Evolutionary conservation across 106 monocot species (phyloP), one percentile per base, ranked within the genome.

Genomic region (Dendrobium catenatum): DNA sequence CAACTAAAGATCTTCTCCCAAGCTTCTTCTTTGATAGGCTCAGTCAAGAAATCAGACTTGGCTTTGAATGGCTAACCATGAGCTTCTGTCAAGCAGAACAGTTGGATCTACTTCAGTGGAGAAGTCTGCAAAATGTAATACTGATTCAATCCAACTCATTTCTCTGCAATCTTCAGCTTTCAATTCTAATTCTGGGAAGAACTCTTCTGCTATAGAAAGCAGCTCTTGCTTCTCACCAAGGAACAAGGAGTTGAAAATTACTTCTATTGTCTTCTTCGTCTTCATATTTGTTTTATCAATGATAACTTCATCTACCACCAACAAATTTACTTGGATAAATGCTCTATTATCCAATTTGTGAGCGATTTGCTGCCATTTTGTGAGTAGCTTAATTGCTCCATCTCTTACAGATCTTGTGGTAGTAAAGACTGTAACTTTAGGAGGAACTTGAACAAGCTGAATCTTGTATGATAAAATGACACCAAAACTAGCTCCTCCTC

Each of bases 401-500:
- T 78, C 55, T 37, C 6, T 41, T 58, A 58, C 16, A 8, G 37
- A 37, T 58, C 7, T 17, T 27, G 37, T 33, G 18, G 6, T 41
- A 6, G 78, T 37, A 33, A 37, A 78, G 27, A 78, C 33, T 16
- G 78, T 78, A 26, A 78, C 44, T 46, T 6, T 46, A 7, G 46
- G 1, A 46, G 46, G 46, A 46, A 46, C 46, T 46, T 46, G 75
- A 8, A 87, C 83, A 10, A 83, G 44, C 40, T 31, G 82, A 3
- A 89, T 58, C 70, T 84, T 89, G 81, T 80, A 92, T 9, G 87
- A 85, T 3, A 89, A 11, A 18, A 89, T 51, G 54, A 89, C 27
- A 26, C 89, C 91, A 72, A 92, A 89, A 80, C 89, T 89, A 19
- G 79, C 80, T 16, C 72, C 89, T 13, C 87, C 89, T 54, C 78